These are phyloP conservation scores for Pichia sp. DNA, from an alignment of 1,139 yeast genomes.

Conservation along the genomic window DNA sequence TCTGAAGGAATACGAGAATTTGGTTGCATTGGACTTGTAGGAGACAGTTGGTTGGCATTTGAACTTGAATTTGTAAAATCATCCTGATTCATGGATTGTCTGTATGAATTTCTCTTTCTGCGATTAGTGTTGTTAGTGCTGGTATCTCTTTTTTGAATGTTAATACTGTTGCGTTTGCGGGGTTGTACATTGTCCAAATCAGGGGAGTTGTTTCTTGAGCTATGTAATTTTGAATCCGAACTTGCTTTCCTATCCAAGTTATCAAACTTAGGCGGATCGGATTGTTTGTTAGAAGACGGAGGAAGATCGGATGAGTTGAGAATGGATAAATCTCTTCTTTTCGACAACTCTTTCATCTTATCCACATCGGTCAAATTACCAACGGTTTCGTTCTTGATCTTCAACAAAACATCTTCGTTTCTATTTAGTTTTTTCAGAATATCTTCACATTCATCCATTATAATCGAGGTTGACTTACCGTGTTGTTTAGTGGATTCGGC, in stretches of 20 bases:
- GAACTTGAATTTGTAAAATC: conserved; percentile 1
- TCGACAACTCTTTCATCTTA: conserved; percentile 11
- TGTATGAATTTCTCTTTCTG: conserved; percentile 6
- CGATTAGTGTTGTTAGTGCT: background rate
- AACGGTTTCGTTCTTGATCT: conserved; percentile 11
- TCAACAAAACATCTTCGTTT: conserved; percentile 19
- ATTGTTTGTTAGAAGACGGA: background rate
- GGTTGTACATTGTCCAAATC: background rate
- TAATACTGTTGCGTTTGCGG: conserved; percentile 1
- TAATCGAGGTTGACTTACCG: conserved; percentile 31
- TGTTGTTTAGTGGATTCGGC: conserved; percentile 43
- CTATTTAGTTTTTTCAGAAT: conserved; percentile 24
- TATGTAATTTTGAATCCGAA: too few species aligned
- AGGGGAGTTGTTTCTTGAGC: background rate
- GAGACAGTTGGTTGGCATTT: too few species aligned
- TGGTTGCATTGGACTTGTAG: background rate
- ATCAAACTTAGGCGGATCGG: background rate
- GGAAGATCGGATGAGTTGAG: background rate
- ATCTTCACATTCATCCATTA: conserved; percentile 28
- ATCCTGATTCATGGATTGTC: conserved; percentile 7
- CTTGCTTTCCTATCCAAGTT: background rate
- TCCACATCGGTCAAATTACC: conserved; percentile 8
- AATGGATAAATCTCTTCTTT: conserved; percentile 12
- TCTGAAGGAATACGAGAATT: background rate
- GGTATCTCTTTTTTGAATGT: background rate